Base-by-base conservation (phyloP, 1,284 basidiomycete species). In the Lignosus rhinocerotis region DNA sequence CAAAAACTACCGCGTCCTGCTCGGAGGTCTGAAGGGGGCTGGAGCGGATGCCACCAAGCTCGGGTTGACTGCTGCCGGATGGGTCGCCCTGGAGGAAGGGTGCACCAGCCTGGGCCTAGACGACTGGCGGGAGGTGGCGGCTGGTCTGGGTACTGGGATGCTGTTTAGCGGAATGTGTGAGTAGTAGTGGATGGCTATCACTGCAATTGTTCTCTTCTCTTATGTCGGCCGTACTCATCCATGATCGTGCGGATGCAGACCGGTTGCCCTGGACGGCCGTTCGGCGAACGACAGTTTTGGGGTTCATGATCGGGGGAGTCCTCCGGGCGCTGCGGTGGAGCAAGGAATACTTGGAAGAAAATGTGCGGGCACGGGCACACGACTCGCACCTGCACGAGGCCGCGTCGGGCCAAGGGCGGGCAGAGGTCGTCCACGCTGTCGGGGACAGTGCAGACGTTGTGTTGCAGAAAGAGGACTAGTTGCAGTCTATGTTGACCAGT, bases 1-100 rank as follows among this genome's bases (percentile, higher is more conserved):
- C 42, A 94, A 94, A 75, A 94, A 94, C 76, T 94, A 94, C 78
- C 80, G 83, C 66, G 84, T 93, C 66, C 80, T 92, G 70, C 80
- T 86, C 63, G 87, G 82, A 1, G 92, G 82, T n/a, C 69, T 93
- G 69, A 83, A 82, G 66, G 85, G 82, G 25, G 92, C 83, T 1
- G 85, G 83, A 1, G 61, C 66, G 58, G 83, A 90, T 49, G 88
- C 82, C 2, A 64, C 72, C 49, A 80, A 78, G 67, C 74, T 94
- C 31, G 86, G 81, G 0, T 68, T 73, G 14, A 75, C 84, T 43
- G 87, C 80, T 43, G 62, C 81, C 39, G 82, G 80, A 31, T 93
- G 86, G 82, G 87, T 88, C 6, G 82, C 78, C 44, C 72, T 86
- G n/a, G 88, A 92, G 73, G 85, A 88, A 64, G 84, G 78, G 7